Percentiles rank a stretch among this genome's conserved stretches.
phyloP scores from a whole-genome alignment of 2,329 filamentous ascomycete genomes.

The Colletotrichum melonis region DNA sequence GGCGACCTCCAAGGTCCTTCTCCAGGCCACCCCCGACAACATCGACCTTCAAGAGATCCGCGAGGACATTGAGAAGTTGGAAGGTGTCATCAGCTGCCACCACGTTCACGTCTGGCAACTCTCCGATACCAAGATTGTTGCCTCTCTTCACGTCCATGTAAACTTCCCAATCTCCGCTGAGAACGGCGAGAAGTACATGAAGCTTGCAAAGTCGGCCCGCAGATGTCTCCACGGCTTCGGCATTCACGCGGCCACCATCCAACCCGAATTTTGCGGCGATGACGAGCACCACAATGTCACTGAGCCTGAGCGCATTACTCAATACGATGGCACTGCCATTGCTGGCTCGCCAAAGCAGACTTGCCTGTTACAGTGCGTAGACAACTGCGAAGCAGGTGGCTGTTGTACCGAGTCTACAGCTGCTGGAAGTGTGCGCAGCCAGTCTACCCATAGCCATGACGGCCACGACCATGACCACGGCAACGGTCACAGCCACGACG shows the following conservation, averaged over 20 bases:
- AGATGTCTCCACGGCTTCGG: constrained; percentile 94
- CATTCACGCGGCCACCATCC: constrained; percentile 97
- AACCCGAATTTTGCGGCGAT: constrained; percentile 84
- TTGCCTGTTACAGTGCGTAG: constrained; percentile 65
- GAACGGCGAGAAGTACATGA: constrained; percentile 87
- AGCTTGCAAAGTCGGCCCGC: constrained; percentile 82
- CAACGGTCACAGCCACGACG: constrained; percentile 2
- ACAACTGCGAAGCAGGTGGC: constrained; percentile 58
- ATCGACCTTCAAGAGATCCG: constrained; percentile 91
- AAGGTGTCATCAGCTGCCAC: constrained; percentile 90
- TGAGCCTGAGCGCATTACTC: constrained; percentile 43
- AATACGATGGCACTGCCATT: constrained; percentile 49
- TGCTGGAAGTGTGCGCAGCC: constrained; percentile 46
- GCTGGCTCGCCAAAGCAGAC: constrained; percentile 39
- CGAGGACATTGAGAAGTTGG: constrained; percentile 87
- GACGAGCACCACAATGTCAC: constrained; percentile 48
- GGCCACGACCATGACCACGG: constrained; percentile 38
- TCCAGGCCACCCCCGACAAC: constrained; percentile 92
- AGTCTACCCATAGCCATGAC: constrained; percentile 42
- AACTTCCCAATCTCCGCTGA: constrained; percentile 89
- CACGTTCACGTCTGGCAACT: constrained; percentile 99
- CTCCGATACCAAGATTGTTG: constrained; percentile 92
- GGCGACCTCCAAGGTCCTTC: constrained; percentile 85
- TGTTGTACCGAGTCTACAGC: constrained; percentile 53
- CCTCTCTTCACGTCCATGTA: constrained; percentile 93